Evolutionary conservation across 2,329 filamentous ascomycete species (phyloP).

Genomic region (Talaromyces funiculosus): DNA sequence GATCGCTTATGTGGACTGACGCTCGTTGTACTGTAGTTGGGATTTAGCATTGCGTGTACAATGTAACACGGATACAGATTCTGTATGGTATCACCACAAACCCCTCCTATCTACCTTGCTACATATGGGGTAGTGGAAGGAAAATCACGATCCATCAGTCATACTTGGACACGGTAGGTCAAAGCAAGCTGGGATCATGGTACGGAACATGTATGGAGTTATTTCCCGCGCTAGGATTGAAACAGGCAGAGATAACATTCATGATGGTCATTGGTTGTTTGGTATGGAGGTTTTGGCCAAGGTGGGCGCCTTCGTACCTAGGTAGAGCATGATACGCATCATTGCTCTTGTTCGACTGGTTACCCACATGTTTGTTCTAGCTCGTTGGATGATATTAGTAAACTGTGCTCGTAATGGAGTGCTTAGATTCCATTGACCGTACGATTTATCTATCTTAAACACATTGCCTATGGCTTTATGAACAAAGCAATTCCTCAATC

Average conservation of each 20-base stretch:
- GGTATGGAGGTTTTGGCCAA: neutral
- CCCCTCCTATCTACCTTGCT: too few relatives aligned
- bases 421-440: neutral
- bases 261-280: neutral
- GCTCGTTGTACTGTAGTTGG: neutral
- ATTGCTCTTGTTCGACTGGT: neutral
- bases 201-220: neutral
- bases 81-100: too few relatives aligned
- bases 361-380: neutral
- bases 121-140: neutral
- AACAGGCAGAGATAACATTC: constrained; percentile 5
- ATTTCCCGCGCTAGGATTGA: neutral
- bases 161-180: neutral
- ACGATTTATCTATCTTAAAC: neutral
- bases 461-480: neutral
- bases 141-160: neutral
- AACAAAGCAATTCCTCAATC: neutral
- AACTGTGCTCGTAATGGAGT: neutral
- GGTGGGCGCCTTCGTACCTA: neutral
- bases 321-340: neutral
- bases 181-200: neutral
- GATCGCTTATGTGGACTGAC: neutral
- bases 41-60: neutral
- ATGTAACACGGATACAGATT: neutral
- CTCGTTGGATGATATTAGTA: neutral